These are phyloP conservation scores for Pythium aristosporum DNA, from an alignment of 352 stramenopile species.

Conservation along the genomic window DNA sequence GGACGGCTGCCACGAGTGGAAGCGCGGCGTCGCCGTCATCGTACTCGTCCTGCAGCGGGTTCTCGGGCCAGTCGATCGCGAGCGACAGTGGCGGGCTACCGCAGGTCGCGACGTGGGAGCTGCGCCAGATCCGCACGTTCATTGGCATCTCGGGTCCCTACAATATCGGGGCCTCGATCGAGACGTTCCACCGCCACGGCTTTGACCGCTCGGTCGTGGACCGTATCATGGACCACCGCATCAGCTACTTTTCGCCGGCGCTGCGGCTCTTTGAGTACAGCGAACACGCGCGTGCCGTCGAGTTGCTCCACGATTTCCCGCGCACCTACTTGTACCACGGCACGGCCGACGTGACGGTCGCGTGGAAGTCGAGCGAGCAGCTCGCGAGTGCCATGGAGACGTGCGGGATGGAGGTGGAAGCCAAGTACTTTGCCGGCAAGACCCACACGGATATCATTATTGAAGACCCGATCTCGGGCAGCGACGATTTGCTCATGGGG, in stretches of 20 bases:
- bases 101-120: slow-evolving; percentile 52
- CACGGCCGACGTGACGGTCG: slow-evolving; percentile 61
- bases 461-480: slow-evolving; percentile 72
- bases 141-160: slow-evolving; percentile 88
- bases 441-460: slow-evolving; percentile 93
- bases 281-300: slow-evolving; percentile 20
- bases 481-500: slow-evolving; percentile 58
- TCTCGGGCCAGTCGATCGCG: slow-evolving; percentile 30
- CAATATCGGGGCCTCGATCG: slow-evolving; percentile 76
- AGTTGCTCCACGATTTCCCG: slow-evolving; percentile 48
- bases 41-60: slow-evolving; percentile 32
- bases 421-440: slow-evolving; percentile 77
- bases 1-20: slow-evolving; percentile 14
- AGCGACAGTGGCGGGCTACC: slow-evolving; percentile 35
- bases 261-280: slow-evolving; percentile 45
- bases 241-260: slow-evolving; percentile 56
- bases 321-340: slow-evolving; percentile 64
- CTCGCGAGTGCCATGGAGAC: slow-evolving; percentile 46
- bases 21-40: slow-evolving; percentile 17
- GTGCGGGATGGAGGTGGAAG: slow-evolving; percentile 46
- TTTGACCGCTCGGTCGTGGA: slow-evolving; percentile 75
- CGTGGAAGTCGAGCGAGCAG: slow-evolving; percentile 54
- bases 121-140: slow-evolving; percentile 71
- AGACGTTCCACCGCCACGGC: slow-evolving; percentile 81
- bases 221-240: slow-evolving; percentile 79